Evolutionary conservation across 208 protist species (phyloP), one percentile per base, ranked within the genome.

Genomic region (Acanthamoeba sp.): DNA sequence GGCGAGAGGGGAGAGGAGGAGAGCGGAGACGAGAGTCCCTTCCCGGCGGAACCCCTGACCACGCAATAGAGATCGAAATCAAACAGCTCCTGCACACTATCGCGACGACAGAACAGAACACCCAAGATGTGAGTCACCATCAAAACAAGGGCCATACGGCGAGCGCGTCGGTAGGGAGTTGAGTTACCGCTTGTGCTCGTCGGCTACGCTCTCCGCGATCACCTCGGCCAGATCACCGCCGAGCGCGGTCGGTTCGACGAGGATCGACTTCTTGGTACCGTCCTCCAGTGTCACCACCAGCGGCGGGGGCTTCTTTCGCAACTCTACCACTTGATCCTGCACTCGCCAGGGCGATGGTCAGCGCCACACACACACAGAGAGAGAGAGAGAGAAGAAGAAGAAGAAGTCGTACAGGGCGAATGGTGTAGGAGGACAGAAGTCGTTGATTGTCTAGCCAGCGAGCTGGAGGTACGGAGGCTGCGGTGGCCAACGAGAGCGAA

Each of bases 21-120:
- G 29, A 69, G 62, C 62, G 29, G 20, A 22, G 62, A 6, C 62
- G 27, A 6, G 18, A 36, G 27, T 6, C 1, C 27, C 62, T 71
- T 71, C 29, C 22, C 40, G 10, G 62, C 62, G 29, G 29, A 14
- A 29, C 40, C 40, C 18, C 40, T 40, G 22, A 82, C 9, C 34
- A 82, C 40, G 40, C 71, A 82, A 24, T 82, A 82, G 38, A 82
- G 32, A 24, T 82, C 71, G 29, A 82, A 82, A n/a, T 82, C 71
- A 27, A 82, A 82, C 38, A 82, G 71, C 20, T 82, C 38, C 71
- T n/a, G 24, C 36, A 52, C 71, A 12, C 71, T 82, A 38, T 71
- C n/a, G 66, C 10, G 14, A 18, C 20, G 12, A 42, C 29, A 71
- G 29, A 38, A 69, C n/a, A n/a, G n/a, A n/a, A n/a, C n/a, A n/a